Evolutionary conservation across 2,329 filamentous ascomycete species (phyloP).

Genomic region (Colletotrichum liaoningense): DNA sequence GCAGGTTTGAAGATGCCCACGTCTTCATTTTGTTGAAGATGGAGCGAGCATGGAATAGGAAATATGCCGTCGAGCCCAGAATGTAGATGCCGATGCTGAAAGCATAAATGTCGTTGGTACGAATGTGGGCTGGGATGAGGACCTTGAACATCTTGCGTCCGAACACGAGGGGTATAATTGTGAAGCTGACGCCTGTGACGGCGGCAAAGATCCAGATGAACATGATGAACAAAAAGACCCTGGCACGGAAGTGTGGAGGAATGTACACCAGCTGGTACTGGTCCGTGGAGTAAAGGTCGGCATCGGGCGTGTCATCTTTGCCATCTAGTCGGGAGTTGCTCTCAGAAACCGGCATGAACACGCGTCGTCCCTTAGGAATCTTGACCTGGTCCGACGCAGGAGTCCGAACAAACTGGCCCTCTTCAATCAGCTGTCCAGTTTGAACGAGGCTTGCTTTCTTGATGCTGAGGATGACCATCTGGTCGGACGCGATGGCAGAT

Average conservation of each 20-base stretch:
- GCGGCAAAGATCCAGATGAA: conserved; percentile 96
- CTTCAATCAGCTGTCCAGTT: conserved; percentile 67
- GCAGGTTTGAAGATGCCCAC: conserved; percentile 42
- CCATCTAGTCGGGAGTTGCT: conserved; percentile 74
- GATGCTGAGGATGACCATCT: conserved; percentile 49
- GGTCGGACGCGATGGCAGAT: conserved; percentile 46
- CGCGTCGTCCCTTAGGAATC: conserved; percentile 83
- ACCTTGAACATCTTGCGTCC: conserved; percentile 82
- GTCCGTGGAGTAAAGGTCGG: conserved; percentile 64
- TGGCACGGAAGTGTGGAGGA: conserved; percentile 83
- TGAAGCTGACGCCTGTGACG: conserved; percentile 84
- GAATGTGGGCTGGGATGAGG: conserved; percentile 76
- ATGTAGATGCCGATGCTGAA: conserved; percentile 92
- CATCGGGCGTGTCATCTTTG: conserved; percentile 64
- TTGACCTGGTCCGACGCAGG: conserved; percentile 95
- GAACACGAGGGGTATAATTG: conserved; percentile 86
- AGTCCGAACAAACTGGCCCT: conserved; percentile 89
- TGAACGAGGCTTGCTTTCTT: conserved; percentile 60
- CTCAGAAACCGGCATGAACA: conserved; percentile 83
- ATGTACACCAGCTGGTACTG: conserved; percentile 82
- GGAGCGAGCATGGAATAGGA: conserved; percentile 62
- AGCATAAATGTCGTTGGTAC: conserved; percentile 95
- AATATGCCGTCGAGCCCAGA: conserved; percentile 76
- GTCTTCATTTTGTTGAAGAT: conserved; percentile 47
- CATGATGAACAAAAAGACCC: conserved; percentile 87